Evolutionary conservation across 169 alveolate species (phyloP).

Genomic region (Amoebophrya sp.): DNA sequence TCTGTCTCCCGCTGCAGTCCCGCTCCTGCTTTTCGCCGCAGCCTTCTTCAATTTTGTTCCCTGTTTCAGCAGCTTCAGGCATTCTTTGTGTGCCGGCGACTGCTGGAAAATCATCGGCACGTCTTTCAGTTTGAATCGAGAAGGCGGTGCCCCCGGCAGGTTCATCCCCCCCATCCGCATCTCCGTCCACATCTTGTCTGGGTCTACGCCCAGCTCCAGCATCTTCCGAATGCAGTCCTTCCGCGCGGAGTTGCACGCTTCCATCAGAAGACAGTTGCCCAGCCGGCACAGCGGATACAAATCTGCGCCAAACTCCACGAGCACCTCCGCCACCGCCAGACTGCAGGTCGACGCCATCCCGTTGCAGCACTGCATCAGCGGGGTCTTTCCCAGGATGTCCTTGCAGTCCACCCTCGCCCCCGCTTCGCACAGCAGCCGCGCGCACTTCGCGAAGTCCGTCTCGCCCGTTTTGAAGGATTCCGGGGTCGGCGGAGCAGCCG

Average conservation of each 20-base stretch:
- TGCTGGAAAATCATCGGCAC: too few species aligned
- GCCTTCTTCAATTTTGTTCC: too few species aligned
- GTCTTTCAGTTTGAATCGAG: too few species aligned
- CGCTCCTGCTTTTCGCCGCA: too few species aligned
- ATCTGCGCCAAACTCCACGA: not conserved
- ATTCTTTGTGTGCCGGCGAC: too few species aligned
- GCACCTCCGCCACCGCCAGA: not conserved
- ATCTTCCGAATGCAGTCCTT: not conserved
- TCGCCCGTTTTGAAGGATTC: not conserved
- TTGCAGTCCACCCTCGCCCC: not conserved
- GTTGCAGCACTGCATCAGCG: conserved; percentile 1
- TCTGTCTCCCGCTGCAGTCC: too few species aligned
- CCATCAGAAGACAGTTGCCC: not conserved
- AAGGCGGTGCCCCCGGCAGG: too few species aligned
- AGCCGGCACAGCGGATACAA: not conserved
- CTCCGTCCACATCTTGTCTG: not conserved
- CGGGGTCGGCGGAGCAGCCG: too few species aligned
- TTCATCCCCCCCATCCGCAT: not conserved
- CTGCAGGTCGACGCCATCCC: not conserved
- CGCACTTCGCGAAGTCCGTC: not conserved
- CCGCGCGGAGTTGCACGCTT: not conserved
- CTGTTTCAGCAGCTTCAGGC: too few species aligned
- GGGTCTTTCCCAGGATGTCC: not conserved
- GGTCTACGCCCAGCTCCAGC: not conserved
- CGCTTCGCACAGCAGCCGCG: not conserved